These are phyloP conservation scores for Phytophthora cactorum DNA, from an alignment of 352 stramenopile species.

Conservation along the genomic window DNA sequence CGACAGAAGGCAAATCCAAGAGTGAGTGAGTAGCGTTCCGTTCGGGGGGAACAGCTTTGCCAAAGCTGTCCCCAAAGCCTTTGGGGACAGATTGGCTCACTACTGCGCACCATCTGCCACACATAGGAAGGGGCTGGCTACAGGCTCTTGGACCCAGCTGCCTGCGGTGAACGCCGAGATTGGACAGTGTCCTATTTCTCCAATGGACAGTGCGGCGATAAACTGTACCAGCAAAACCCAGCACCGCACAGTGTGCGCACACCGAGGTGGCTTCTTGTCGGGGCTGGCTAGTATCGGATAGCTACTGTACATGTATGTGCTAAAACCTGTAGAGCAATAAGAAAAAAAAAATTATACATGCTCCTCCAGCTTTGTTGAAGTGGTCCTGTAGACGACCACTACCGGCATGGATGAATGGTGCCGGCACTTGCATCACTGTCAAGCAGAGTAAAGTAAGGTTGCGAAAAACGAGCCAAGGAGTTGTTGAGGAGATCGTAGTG, in stretches of 20 bases:
- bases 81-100: conserved; percentile 14
- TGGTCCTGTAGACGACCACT: background rate
- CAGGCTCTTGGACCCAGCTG: conserved; percentile 31
- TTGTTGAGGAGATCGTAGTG: conserved; percentile 15
- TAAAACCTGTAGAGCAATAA: background rate
- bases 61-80: no score
- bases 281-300: background rate
- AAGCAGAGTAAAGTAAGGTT: background rate
- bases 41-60: conserved; percentile 9
- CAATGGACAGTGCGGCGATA: conserved; percentile 20
- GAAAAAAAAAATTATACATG: no score
- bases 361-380: background rate
- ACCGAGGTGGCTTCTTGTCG: background rate
- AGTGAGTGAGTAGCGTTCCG: conserved; percentile 20
- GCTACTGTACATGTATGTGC: background rate
- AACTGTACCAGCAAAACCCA: conserved; percentile 32
- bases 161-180: conserved; percentile 28
- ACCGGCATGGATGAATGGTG: background rate
- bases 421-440: conserved; percentile 2
- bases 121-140: conserved; percentile 17
- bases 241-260: background rate
- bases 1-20: conserved; percentile 38
- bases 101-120: conserved; percentile 27
- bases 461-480: background rate
- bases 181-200: conserved; percentile 18